Percentiles rank a stretch among this genome's conserved stretches.
These are phyloP conservation scores for Picea sitchensis DNA, from an alignment of 75 land plant species.

Conservation along the genomic window DNA sequence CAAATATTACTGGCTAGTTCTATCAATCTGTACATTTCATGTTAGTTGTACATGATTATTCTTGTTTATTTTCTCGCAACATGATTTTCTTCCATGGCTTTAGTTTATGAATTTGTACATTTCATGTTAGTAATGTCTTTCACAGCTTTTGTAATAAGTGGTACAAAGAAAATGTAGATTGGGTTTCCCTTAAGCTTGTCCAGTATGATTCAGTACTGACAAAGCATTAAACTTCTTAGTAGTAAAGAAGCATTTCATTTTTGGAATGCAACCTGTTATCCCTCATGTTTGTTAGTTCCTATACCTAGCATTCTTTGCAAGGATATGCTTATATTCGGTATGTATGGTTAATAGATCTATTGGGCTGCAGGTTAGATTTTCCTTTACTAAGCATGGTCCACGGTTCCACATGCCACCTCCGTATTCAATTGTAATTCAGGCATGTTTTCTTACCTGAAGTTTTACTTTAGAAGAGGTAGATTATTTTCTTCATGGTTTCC, in stretches of 20 bases:
- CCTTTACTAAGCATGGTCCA: conserved; percentile 38
- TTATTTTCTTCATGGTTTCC: not conserved
- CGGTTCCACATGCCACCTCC: conserved; percentile 82
- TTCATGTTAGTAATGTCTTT: too few species aligned
- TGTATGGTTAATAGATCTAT: not conserved
- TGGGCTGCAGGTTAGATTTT: conserved; percentile 57
- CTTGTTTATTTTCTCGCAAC: not conserved
- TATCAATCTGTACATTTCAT: too few species aligned
- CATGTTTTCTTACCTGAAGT: conserved; percentile 3
- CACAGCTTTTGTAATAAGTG: too few species aligned
- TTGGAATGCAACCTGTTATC: too few species aligned
- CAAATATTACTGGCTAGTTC: too few species aligned
- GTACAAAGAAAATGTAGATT: too few species aligned
- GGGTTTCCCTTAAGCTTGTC: too few species aligned
- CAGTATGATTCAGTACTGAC: too few species aligned
- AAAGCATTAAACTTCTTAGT: too few species aligned
- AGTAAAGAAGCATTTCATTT: too few species aligned
- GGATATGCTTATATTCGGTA: not conserved
- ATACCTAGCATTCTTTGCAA: not conserved
- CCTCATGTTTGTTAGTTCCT: not conserved
- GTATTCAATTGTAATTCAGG: conserved; percentile 88
- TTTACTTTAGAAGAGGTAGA: not conserved
- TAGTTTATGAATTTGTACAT: not conserved
- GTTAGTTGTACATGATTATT: too few species aligned
- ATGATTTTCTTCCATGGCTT: conserved; percentile 2